Base-by-base conservation (phyloP, 2,329 filamentous ascomycete species). In the Dothideomycetes sp. region DNA sequence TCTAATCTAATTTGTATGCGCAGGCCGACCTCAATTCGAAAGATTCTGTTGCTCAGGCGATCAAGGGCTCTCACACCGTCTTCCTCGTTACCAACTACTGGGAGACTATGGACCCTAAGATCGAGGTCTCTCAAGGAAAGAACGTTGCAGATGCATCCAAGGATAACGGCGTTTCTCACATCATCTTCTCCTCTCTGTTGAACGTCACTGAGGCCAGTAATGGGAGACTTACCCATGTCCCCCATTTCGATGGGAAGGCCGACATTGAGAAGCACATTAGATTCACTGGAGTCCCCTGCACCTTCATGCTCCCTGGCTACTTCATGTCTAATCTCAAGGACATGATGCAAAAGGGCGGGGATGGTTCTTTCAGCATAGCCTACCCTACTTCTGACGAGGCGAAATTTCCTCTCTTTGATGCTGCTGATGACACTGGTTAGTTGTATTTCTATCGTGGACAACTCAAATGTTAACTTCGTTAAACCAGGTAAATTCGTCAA, bases 71-170 rank as follows among this genome's bases (percentile, higher is more conserved):
- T 1, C 52, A 66, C 34, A 66, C 66, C n/a, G 68, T 72, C 30
- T 76, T 68, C 48, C 64, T 58, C 24, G 62, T 73, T 8, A 75
- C 72, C 19, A 68, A 72, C 54, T 72, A 51, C 54, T 72, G 68
- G 69, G 63, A 68, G 29, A 30, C 47, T 18, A 40, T 51, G 41
- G 46, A 52, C 30, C 49, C 59, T 4, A 50, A 58, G 15, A 43
- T 49, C 3, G 58, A 61, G 34, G 45, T 55, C 5, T 31, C 45
- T 19, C 56, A 60, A 39, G 57, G 58, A 16, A 56, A 54, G 44
- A 51, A 52, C 19, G 57, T 60, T 27, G 57, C 62, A 16, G 45
- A 64, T 2, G 50, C 49, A 0, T 43, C 40, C 29, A 52, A 54
- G 32, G 45, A 37, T 3, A 46, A 50, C 4, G 57, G 55, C 9